Conservation (phyloP, 768 basidiomycete species). For the Suillus sp. region DNA sequence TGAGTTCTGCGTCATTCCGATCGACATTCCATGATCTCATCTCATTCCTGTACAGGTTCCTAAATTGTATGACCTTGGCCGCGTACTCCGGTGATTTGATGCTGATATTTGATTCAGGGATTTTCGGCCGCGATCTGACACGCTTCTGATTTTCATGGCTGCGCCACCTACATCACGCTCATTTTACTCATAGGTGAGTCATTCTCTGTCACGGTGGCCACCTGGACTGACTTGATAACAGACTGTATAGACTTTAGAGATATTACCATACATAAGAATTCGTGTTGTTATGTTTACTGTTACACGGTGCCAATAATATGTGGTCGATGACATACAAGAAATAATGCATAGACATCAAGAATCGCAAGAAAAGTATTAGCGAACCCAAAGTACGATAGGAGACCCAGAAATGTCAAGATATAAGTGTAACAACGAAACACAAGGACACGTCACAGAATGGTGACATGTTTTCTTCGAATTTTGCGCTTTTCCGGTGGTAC, state of each 20-base stretch:
- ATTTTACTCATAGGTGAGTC: constrained; percentile 21
- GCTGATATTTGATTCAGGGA: constrained; percentile 47
- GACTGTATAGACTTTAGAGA: constrained; percentile 15
- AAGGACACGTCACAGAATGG: constrained; percentile 25
- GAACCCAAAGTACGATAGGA: constrained; percentile 9
- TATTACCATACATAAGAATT: constrained; percentile 11
- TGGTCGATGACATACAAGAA: background rate
- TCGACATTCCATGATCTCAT: constrained; percentile 14
- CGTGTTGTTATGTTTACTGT: constrained; percentile 9
- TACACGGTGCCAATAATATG: constrained; percentile 10
- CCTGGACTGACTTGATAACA: constrained; percentile 12
- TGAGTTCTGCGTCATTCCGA: constrained; percentile 32
- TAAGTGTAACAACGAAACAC: background rate
- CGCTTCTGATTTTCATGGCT: constrained; percentile 49
- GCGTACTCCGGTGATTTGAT: constrained; percentile 16
- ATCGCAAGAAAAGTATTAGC: constrained; percentile 3
- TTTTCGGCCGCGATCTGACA: constrained; percentile 73
- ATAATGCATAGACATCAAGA: constrained; percentile 6
- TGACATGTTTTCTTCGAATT: constrained; percentile 32
- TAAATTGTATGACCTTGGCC: constrained; percentile 54
- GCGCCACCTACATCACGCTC: constrained; percentile 2
- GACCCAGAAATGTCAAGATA: background rate
- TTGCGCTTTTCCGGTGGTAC: constrained; percentile 28
- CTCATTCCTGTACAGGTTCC: constrained; percentile 47
- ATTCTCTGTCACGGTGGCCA: constrained; percentile 21